These are phyloP conservation scores for Aspergillus ibericus DNA, from an alignment of 2,329 filamentous ascomycete genomes.

Conservation along the genomic window DNA sequence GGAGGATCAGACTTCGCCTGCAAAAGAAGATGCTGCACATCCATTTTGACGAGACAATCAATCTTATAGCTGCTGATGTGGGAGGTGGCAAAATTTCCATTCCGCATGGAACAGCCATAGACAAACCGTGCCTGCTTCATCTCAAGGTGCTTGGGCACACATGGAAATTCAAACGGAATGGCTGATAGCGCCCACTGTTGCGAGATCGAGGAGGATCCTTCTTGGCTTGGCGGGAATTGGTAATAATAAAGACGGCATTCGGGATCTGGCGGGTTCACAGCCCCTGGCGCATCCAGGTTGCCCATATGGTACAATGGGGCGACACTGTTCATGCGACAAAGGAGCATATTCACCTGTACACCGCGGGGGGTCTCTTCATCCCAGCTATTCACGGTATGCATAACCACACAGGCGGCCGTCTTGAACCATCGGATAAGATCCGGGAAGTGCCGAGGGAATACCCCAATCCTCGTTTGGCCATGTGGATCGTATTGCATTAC, in stretches of 20 bases:
- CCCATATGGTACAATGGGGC: slow-evolving; percentile 65
- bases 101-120: slow-evolving; percentile 64
- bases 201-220: slow-evolving; percentile 43
- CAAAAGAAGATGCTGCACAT: slow-evolving; percentile 33
- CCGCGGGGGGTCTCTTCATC: slow-evolving; percentile 47
- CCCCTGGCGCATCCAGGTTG: slow-evolving; percentile 58
- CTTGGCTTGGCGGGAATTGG: slow-evolving; percentile 46
- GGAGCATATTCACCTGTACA: slow-evolving; percentile 61
- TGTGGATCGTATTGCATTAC: slow-evolving; percentile 61
- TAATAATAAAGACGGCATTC: slow-evolving; percentile 68
- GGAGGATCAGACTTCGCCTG: slow-evolving; percentile 51
- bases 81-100: slow-evolving; percentile 11
- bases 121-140: slow-evolving; percentile 63
- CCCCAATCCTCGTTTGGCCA: slow-evolving; percentile 62
- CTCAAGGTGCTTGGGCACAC: slow-evolving; percentile 53
- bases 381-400: slow-evolving; percentile 73
- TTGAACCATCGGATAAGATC: slow-evolving; percentile 64
- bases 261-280: slow-evolving; percentile 52
- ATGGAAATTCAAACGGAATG: slow-evolving; percentile 69
- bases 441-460: slow-evolving; percentile 65
- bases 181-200: slow-evolving; percentile 65
- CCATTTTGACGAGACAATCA: slow-evolving; percentile 14
- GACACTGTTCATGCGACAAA: slow-evolving; percentile 66
- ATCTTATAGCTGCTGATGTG: slow-evolving; percentile 7
- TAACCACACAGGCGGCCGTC: slow-evolving; percentile 67